phyloP scores from a whole-genome alignment of 129 eudicot genomes.

The Erigeron canadensis region DNA sequence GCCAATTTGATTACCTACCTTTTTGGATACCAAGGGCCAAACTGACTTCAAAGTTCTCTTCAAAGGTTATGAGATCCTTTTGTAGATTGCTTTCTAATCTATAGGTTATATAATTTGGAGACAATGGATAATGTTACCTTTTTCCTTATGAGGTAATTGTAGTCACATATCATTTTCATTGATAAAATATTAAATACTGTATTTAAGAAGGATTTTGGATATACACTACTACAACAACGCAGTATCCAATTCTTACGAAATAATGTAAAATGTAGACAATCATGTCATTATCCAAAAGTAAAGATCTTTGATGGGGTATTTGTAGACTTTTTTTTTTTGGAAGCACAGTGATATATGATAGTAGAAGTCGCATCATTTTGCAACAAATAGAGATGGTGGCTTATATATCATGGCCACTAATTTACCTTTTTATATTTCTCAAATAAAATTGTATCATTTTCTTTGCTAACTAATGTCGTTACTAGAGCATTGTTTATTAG shows the following conservation, averaged over 20 bases:
- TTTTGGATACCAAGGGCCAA: constrained; percentile 43
- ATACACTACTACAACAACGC: no score
- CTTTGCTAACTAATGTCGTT: no score
- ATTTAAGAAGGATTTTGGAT: not conserved
- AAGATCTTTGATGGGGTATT: not conserved
- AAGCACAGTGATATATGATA: constrained; percentile 18
- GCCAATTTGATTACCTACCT: constrained; percentile 20
- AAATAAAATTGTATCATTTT: not conserved
- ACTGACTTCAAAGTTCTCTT: constrained; percentile 23
- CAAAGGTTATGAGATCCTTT: constrained; percentile 23
- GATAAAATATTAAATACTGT: no score
- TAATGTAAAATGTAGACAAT: no score
- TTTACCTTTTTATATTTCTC: constrained; percentile 8
- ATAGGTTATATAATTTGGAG: constrained; percentile 9
- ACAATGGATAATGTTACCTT: constrained; percentile 1
- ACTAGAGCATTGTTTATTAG: no score
- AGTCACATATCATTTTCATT: not conserved
- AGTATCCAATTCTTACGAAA: not conserved
- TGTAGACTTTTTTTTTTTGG: constrained; percentile 8
- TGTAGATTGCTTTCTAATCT: constrained; percentile 20
- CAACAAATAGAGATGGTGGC: constrained; percentile 33
- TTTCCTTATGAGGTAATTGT: not conserved
- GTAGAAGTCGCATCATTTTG: constrained; percentile 38
- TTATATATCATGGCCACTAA: constrained; percentile 36
- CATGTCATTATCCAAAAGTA: not conserved